Percentiles rank a stretch among this genome's conserved stretches.
These are phyloP conservation scores for Suillus bovinus DNA, from an alignment of 768 basidiomycete genomes.

Conservation along the genomic window DNA sequence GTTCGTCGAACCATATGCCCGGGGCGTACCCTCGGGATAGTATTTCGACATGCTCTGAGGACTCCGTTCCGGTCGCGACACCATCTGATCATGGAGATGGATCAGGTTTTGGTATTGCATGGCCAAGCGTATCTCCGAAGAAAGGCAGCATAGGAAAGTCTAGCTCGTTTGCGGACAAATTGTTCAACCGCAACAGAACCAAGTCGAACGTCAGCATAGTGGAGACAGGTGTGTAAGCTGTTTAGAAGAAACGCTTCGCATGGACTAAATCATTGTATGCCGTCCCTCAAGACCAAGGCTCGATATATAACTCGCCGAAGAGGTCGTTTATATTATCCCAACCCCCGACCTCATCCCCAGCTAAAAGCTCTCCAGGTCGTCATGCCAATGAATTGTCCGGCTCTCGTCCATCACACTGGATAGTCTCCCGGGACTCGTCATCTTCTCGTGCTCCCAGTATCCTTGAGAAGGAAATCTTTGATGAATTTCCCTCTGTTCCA, in stretches of 20 bases:
- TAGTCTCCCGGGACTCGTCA: conserved; percentile 44
- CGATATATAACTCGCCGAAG: conserved; percentile 29
- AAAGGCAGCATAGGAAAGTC: conserved; percentile 47
- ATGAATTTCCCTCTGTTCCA: conserved; percentile 74
- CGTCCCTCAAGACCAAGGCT: conserved; percentile 24
- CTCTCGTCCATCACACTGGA: conserved; percentile 46
- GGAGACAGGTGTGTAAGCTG: conserved; percentile 40
- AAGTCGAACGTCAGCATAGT: conserved; percentile 51
- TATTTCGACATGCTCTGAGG: conserved; percentile 67
- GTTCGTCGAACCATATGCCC: conserved; percentile 41
- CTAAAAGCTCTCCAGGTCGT: conserved; percentile 15
- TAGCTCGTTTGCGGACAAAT: conserved; percentile 65
- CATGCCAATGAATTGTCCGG: conserved; percentile 11
- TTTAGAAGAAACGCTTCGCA: not conserved
- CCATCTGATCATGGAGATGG: conserved; percentile 49
- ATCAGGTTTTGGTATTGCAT: conserved; percentile 38
- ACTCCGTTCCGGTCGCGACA: conserved; percentile 59
- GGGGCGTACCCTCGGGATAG: conserved; percentile 55
- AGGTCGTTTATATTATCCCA: conserved; percentile 23
- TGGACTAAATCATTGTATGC: not conserved
- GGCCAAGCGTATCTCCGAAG: conserved; percentile 55
- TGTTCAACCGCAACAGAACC: conserved; percentile 55
- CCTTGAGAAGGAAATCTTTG: conserved; percentile 63
- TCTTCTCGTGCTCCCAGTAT: conserved; percentile 40
- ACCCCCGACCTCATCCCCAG: conserved; percentile 21